A percentile compares a stretch with the other conserved stretches of the same genome.
phyloP scores from a whole-genome alignment of 352 stramenopile genomes.

The Phytophthora foliorum region DNA sequence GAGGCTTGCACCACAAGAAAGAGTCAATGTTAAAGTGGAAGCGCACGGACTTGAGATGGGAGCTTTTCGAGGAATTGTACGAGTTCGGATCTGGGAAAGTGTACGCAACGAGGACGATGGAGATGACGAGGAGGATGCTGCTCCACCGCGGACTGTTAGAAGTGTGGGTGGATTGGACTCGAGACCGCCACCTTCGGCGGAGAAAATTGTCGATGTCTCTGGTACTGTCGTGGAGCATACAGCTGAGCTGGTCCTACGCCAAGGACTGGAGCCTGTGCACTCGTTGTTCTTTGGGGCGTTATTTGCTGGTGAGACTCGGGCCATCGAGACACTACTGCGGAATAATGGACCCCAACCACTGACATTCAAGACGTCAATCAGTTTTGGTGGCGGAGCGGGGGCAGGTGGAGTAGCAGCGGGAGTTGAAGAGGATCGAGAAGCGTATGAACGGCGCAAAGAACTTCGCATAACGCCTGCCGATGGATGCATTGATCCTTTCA shows the following conservation, averaged over 20 bases:
- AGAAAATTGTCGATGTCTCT: slow-evolving; percentile 86
- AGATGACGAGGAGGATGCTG: slow-evolving; percentile 11
- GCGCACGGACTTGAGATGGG: slow-evolving; percentile 46
- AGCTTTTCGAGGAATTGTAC: slow-evolving; percentile 52
- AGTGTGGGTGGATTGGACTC: too few species aligned
- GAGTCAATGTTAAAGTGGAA: slow-evolving; percentile 62
- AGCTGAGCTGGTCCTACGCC: slow-evolving; percentile 78
- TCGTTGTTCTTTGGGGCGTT: slow-evolving; percentile 78
- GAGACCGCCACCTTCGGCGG: slow-evolving; percentile 15
- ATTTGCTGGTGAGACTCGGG: slow-evolving; percentile 66
- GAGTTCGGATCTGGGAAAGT: slow-evolving; percentile 53
- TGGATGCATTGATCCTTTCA: slow-evolving; percentile 74
- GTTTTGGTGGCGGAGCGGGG: slow-evolving; percentile 39
- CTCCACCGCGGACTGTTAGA: too few species aligned
- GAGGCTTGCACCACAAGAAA: slow-evolving; percentile 40
- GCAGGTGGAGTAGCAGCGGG: neutral
- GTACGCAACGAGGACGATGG: slow-evolving; percentile 18
- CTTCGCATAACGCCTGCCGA: slow-evolving; percentile 64
- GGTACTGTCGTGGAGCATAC: slow-evolving; percentile 88
- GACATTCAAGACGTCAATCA: slow-evolving; percentile 67
- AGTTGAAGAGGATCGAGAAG: slow-evolving; percentile 70
- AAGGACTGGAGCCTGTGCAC: slow-evolving; percentile 54
- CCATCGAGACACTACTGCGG: slow-evolving; percentile 71
- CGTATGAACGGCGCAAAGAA: slow-evolving; percentile 76
- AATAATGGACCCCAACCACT: slow-evolving; percentile 85